phyloP scores from a whole-genome alignment of 1,139 yeast species.

The Geotrichum fermentans region DNA sequence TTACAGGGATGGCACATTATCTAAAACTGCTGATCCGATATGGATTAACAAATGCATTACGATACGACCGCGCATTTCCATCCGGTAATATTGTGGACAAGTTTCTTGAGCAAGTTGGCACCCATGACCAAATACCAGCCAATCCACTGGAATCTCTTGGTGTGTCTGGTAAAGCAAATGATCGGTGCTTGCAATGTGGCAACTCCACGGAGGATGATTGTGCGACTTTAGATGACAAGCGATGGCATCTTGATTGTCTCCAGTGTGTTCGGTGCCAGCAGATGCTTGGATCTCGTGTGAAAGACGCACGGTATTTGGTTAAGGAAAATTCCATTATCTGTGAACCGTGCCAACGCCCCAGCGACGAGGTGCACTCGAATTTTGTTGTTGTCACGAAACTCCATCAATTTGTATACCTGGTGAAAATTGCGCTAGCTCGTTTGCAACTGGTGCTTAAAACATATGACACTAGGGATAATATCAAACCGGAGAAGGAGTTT shows the following conservation, averaged over 20 bases:
- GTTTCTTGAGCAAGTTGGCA: slow-evolving; percentile 52
- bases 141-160: slow-evolving; percentile 46
- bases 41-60: slow-evolving; percentile 72
- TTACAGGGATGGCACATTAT: slow-evolving; percentile 91
- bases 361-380: slow-evolving; percentile 45
- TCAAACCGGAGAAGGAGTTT: background rate
- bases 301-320: slow-evolving; percentile 44
- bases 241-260: slow-evolving; percentile 84
- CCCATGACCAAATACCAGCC: slow-evolving; percentile 43
- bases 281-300: slow-evolving; percentile 24
- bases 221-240: slow-evolving; percentile 51
- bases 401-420: slow-evolving; percentile 65
- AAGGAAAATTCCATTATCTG: slow-evolving; percentile 46
- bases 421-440: slow-evolving; percentile 79
- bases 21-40: slow-evolving; percentile 76
- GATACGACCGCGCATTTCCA: slow-evolving; percentile 54
- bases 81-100: slow-evolving; percentile 59
- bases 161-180: slow-evolving; percentile 66
- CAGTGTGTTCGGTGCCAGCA: slow-evolving; percentile 44
- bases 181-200: slow-evolving; percentile 65
- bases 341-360: slow-evolving; percentile 50
- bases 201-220: slow-evolving; percentile 82
- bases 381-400: slow-evolving; percentile 64
- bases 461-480: slow-evolving; percentile 33
- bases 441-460: slow-evolving; percentile 64